A percentile compares a stretch with the other conserved stretches of the same genome.
These are phyloP conservation scores for Coemansia sp. DNA, from an alignment of 192 early-diverging fungal genomes.

Conservation along the genomic window DNA sequence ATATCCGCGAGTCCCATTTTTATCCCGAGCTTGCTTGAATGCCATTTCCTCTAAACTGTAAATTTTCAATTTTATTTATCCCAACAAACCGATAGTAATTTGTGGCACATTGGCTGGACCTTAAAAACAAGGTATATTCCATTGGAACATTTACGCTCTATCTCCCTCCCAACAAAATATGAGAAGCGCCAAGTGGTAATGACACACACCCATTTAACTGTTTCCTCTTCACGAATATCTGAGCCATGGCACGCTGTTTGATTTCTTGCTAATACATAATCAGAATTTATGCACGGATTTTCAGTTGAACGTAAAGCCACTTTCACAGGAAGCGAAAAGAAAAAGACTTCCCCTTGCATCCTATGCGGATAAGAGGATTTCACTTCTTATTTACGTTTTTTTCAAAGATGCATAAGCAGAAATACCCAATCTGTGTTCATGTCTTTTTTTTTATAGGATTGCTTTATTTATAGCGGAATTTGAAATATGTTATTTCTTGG, in stretches of 20 bases:
- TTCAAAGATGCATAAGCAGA: too few relatives aligned
- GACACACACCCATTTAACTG: neutral
- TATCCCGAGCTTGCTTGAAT: slow-evolving; percentile 9
- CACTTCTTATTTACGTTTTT: too few relatives aligned
- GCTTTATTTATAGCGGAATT: too few relatives aligned
- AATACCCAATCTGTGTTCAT: too few relatives aligned
- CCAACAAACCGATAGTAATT: neutral
- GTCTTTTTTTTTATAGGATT: too few relatives aligned
- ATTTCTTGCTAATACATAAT: neutral
- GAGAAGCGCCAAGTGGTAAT: too few relatives aligned
- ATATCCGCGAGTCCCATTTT: slow-evolving; percentile 11
- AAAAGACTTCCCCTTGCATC: neutral
- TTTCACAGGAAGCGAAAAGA: neutral
- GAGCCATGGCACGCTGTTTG: neutral
- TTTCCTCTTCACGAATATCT: too few relatives aligned
- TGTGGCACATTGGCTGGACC: too few relatives aligned
- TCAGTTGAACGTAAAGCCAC: neutral
- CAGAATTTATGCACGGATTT: neutral
- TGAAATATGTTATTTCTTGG: too few relatives aligned
- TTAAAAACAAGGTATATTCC: neutral
- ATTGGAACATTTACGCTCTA: neutral
- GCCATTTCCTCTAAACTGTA: neutral
- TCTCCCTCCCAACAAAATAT: too few relatives aligned
- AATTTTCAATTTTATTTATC: neutral
- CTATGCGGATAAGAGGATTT: too few relatives aligned